These are phyloP conservation scores for Teratosphaeria gauchensis DNA, from an alignment of 2,329 filamentous ascomycete genomes.

Conservation along the genomic window DNA sequence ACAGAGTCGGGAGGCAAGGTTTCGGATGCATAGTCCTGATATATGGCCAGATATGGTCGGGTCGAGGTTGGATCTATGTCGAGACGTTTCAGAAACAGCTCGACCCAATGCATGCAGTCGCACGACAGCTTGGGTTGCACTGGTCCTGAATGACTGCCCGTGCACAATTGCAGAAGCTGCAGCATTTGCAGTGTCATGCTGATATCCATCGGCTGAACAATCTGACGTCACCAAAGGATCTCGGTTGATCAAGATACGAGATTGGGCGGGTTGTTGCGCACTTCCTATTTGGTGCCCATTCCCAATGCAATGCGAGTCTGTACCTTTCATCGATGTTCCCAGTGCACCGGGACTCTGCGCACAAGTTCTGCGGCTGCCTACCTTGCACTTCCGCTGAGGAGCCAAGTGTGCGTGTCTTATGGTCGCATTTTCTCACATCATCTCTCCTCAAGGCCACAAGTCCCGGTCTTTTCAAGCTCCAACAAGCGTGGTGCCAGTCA, in stretches of 20 bases:
- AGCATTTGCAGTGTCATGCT: background rate
- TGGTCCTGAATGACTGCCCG: background rate
- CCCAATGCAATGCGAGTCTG: background rate
- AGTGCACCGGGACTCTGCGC: background rate
- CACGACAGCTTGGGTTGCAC: background rate
- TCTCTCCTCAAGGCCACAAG: background rate
- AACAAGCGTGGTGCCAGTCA: slow-evolving; percentile 21
- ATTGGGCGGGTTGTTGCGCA: background rate
- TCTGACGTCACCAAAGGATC: background rate
- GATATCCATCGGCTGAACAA: background rate
- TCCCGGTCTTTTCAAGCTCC: background rate
- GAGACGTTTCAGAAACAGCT: background rate
- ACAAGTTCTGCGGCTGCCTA: background rate
- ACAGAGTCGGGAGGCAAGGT: background rate
- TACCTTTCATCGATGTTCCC: background rate
- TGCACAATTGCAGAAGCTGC: background rate
- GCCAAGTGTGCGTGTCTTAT: background rate
- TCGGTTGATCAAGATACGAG: background rate
- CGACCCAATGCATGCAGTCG: background rate
- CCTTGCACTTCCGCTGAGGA: background rate
- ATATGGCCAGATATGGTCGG: background rate
- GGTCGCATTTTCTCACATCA: background rate
- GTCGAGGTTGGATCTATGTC: background rate
- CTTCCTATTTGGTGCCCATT: background rate
- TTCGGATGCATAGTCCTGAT: background rate